Conservation (phyloP, 1,284 basidiomycete species). For the Flammula alnicola region DNA sequence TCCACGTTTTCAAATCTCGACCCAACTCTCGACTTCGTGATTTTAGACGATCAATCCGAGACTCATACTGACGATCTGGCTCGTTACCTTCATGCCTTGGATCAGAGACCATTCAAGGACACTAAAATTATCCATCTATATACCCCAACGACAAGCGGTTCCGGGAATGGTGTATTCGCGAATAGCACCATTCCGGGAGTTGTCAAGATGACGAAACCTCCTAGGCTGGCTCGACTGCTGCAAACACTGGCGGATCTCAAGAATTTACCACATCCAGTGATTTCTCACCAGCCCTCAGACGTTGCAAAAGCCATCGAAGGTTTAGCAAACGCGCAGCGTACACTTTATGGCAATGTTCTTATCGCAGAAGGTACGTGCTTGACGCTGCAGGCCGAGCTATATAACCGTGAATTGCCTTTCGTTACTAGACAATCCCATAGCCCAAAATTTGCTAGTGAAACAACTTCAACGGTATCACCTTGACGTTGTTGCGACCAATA, state of each 20-base stretch:
- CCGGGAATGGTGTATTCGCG: slow-evolving; percentile 53
- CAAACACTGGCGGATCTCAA: slow-evolving; percentile 65
- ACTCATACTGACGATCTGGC: slow-evolving; percentile 56
- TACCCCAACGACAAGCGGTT: slow-evolving; percentile 63
- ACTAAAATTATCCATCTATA: slow-evolving; percentile 73
- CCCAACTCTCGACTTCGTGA: slow-evolving; percentile 59
- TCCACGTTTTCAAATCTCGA: slow-evolving; percentile 36
- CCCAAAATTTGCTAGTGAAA: slow-evolving; percentile 66
- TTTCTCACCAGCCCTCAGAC: slow-evolving; percentile 41
- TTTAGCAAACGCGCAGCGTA: slow-evolving; percentile 49
- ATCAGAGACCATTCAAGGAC: slow-evolving; percentile 44
- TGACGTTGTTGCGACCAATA: slow-evolving; percentile 61
- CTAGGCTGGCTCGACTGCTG: slow-evolving; percentile 59
- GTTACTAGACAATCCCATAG: slow-evolving; percentile 66
- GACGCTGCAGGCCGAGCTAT: too few species aligned
- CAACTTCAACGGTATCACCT: slow-evolving; percentile 66
- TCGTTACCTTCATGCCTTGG: slow-evolving; percentile 47
- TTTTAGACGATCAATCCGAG: slow-evolving; percentile 70
- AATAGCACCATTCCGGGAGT: slow-evolving; percentile 58
- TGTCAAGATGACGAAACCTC: slow-evolving; percentile 71
- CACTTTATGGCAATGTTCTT: slow-evolving; percentile 66
- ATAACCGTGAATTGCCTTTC: too few species aligned
- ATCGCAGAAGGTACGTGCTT: slow-evolving; percentile 70
- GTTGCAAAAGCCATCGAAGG: slow-evolving; percentile 50
- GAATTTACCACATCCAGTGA: slow-evolving; percentile 51